Evolutionary conservation across 2,329 filamentous ascomycete genomes (phyloP).

Genomic region (Claviceps monticola): DNA sequence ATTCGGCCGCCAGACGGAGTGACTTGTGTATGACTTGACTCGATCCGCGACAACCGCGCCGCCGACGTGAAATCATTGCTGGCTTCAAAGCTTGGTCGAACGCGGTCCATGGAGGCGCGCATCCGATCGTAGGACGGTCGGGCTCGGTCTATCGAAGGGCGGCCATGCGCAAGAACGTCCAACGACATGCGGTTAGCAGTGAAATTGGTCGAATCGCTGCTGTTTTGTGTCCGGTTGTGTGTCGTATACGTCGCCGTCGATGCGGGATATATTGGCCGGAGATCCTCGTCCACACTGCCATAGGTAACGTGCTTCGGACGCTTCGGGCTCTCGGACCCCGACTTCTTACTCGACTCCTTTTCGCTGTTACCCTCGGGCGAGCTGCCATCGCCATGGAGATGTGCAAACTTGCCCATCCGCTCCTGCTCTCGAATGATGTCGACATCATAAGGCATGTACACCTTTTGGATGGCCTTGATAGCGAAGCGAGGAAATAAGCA

Average conservation of each 20-base stretch:
- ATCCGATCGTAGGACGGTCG: slow-evolving; percentile 82
- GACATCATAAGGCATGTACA: slow-evolving; percentile 83
- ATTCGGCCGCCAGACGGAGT: slow-evolving; percentile 13
- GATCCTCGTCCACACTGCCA: slow-evolving; percentile 67
- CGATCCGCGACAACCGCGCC: slow-evolving; percentile 69
- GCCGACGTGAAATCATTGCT: slow-evolving; percentile 87
- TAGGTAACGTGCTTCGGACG: slow-evolving; percentile 43
- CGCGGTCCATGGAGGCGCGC: slow-evolving; percentile 73
- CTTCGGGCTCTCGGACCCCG: slow-evolving; percentile 43
- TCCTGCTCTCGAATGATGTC: slow-evolving; percentile 95
- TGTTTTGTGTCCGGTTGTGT: slow-evolving; percentile 75
- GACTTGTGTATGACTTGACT: slow-evolving; percentile 48
- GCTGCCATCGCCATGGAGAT: slow-evolving; percentile 34
- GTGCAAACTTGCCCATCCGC: slow-evolving; percentile 65
- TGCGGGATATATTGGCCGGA: slow-evolving; percentile 84
- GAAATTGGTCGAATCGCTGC: slow-evolving; percentile 88
- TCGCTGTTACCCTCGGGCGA: slow-evolving; percentile 25
- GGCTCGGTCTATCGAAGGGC: slow-evolving; percentile 51
- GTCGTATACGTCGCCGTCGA: slow-evolving; percentile 67
- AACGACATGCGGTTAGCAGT: slow-evolving; percentile 52
- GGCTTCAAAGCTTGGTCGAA: slow-evolving; percentile 71
- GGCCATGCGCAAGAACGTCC: slow-evolving; percentile 17
- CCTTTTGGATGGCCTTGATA: slow-evolving; percentile 80
- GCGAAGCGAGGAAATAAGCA: slow-evolving; percentile 80
- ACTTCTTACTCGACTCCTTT: slow-evolving; percentile 21